Evolutionary conservation across 1,139 yeast genomes (phyloP).

Genomic region (Zhuliangozyma parablackwelliae): DNA sequence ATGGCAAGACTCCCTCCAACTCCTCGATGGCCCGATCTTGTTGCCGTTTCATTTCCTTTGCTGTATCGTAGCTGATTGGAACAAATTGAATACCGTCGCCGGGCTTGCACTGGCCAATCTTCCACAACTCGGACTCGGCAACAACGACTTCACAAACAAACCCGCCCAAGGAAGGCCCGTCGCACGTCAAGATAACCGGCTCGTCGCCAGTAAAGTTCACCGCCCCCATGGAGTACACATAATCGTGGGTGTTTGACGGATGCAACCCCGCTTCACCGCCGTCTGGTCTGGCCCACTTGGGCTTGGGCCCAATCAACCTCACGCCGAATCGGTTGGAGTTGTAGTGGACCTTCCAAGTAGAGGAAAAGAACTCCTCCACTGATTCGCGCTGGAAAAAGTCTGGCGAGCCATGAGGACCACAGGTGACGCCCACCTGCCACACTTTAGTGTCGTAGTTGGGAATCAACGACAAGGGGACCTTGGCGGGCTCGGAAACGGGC

Average conservation of each 20-base stretch:
- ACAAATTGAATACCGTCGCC: slow-evolving; percentile 81
- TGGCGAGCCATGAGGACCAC: slow-evolving; percentile 98
- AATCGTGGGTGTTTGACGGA: slow-evolving; percentile 97
- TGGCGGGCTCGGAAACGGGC: slow-evolving; percentile 60
- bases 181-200: slow-evolving; percentile 93
- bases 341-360: slow-evolving; percentile 92
- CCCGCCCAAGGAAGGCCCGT: slow-evolving; percentile 96
- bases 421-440: slow-evolving; percentile 89
- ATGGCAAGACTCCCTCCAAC: slow-evolving; percentile 40
- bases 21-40: slow-evolving; percentile 55
- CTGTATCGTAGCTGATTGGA: slow-evolving; percentile 67
- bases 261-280: slow-evolving; percentile 98
- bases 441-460: slow-evolving; percentile 55
- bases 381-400: slow-evolving; percentile 84
- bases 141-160: slow-evolving; percentile 96
- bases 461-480: slow-evolving; percentile 53
- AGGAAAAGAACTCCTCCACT: slow-evolving; percentile 65
- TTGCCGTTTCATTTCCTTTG: slow-evolving; percentile 54
- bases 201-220: slow-evolving; percentile 97
- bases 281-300: slow-evolving; percentile 92
- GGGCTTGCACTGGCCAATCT: slow-evolving; percentile 94
- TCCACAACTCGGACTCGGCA: slow-evolving; percentile 96
- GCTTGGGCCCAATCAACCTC: slow-evolving; percentile 91
- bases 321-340: slow-evolving; percentile 96
- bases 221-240: slow-evolving; percentile 94